Percentiles rank a stretch among this genome's conserved stretches.
Conservation (phyloP, 2,329 filamentous ascomycete genomes). For the Pseudocercospora pini-densiflorae region DNA sequence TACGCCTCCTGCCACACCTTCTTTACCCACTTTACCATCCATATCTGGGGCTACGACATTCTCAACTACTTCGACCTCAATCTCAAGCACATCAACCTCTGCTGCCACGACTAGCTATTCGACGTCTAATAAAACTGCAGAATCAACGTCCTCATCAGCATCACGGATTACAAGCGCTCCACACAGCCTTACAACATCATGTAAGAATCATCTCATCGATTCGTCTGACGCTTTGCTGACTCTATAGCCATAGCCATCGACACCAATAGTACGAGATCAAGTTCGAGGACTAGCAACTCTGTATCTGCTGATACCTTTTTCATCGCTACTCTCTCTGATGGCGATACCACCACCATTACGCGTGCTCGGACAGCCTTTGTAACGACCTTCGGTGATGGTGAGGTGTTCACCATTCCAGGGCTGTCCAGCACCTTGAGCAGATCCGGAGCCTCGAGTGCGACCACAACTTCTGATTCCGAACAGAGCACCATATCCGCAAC, state of each 20-base stretch:
- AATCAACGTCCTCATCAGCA: slow-evolving; percentile 9
- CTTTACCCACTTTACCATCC: slow-evolving; percentile 18
- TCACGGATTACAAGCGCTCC: slow-evolving; percentile 13
- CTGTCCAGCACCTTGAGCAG: slow-evolving; percentile 16
- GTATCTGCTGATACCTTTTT: slow-evolving; percentile 24
- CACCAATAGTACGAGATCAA: slow-evolving; percentile 25
- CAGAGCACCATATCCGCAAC: slow-evolving; percentile 20
- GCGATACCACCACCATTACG: slow-evolving; percentile 32
- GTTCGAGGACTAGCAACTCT: slow-evolving; percentile 27
- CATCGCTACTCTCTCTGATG: slow-evolving; percentile 34
- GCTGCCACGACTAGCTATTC: background rate
- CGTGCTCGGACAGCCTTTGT: slow-evolving; percentile 28
- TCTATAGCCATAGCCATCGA: slow-evolving; percentile 25
- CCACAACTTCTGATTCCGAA: slow-evolving; percentile 12
- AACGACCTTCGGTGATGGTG: slow-evolving; percentile 34
- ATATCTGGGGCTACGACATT: slow-evolving; percentile 21
- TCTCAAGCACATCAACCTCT: slow-evolving; percentile 7
- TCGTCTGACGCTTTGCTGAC: slow-evolving; percentile 18
- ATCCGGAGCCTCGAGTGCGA: slow-evolving; percentile 13
- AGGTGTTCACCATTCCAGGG: slow-evolving; percentile 30
- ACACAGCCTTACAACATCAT: slow-evolving; percentile 32
- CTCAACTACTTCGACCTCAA: slow-evolving; percentile 15
- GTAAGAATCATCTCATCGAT: slow-evolving; percentile 19
- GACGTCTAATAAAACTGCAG: slow-evolving; percentile 13
- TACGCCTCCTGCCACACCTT: slow-evolving; percentile 18